Evolutionary conservation across 2,329 filamentous ascomycete species (phyloP).

Genomic region (Hyphodiscus sp.): DNA sequence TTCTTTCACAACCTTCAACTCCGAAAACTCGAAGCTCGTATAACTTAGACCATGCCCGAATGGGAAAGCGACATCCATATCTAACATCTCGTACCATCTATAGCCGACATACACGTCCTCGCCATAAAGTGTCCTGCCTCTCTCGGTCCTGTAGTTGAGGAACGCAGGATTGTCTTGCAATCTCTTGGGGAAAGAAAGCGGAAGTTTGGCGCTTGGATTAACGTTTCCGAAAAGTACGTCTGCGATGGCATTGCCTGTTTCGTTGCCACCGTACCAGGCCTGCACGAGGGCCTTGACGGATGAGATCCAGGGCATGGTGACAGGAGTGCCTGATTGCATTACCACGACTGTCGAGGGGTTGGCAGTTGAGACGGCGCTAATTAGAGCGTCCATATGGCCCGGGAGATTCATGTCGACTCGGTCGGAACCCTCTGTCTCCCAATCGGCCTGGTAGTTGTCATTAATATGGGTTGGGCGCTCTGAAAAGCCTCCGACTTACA

Average conservation of each 20-base stretch:
- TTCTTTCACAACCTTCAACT: background rate
- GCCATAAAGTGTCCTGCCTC: conserved; percentile 66
- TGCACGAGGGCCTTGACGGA: conserved; percentile 33
- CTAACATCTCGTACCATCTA: conserved; percentile 69
- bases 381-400: conserved; percentile 63
- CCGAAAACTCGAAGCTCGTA: conserved; percentile 56
- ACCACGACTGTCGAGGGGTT: conserved; percentile 68
- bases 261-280: conserved; percentile 55
- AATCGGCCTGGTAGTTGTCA: conserved; percentile 44
- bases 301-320: conserved; percentile 56
- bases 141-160: conserved; percentile 67
- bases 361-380: conserved; percentile 55
- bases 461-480: background rate
- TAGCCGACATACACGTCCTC: conserved; percentile 80
- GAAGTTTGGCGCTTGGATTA: conserved; percentile 65
- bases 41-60: conserved; percentile 80
- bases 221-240: conserved; percentile 56
- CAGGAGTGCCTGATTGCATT: conserved; percentile 70
- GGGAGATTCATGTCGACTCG: conserved; percentile 74
- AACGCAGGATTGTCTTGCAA: conserved; percentile 68
- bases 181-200: conserved; percentile 62
- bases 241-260: conserved; percentile 57
- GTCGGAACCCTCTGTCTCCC: conserved; percentile 75
- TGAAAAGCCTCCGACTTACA: conserved; percentile 24
- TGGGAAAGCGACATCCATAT: conserved; percentile 60